Percentiles rank a stretch among this genome's conserved stretches.
Evolutionary conservation across 306 rosid species (phyloP).

Genomic region (Acacia acuminata): DNA sequence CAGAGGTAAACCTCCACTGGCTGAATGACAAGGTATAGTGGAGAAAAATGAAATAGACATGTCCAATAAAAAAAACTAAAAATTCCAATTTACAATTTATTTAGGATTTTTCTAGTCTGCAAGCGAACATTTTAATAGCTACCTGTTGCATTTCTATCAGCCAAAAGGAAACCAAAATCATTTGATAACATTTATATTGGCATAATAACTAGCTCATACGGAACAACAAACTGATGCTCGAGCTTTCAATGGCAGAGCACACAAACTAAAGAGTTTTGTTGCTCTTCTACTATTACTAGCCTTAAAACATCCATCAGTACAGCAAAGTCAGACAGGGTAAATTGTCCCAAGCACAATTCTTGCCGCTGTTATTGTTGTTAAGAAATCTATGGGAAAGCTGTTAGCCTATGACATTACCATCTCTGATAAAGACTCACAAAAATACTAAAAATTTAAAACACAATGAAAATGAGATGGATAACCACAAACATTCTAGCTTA

Average conservation of each 20-base stretch:
- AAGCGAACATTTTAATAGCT: not conserved
- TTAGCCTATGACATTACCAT: not conserved
- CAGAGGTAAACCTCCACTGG: not conserved
- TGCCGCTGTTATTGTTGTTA: not conserved
- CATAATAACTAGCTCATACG: not conserved
- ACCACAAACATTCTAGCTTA: not conserved
- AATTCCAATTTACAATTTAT: not conserved
- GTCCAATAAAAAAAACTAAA: not conserved
- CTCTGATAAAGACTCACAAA: not conserved
- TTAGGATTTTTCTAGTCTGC: not conserved
- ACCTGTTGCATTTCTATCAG: not conserved
- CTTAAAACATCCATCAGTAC: not conserved
- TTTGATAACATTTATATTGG: not conserved
- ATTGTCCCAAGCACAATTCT: not conserved
- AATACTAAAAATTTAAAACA: not conserved
- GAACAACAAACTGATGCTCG: not conserved
- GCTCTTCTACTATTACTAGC: not conserved
- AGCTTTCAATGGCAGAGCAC: not conserved
- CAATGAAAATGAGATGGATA: not conserved
- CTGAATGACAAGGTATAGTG: not conserved
- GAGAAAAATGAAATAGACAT: not conserved
- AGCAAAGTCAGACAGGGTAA: not conserved
- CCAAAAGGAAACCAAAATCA: not conserved
- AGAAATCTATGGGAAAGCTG: not conserved
- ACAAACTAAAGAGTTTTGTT: not conserved